Evolutionary conservation across 78 protist species (phyloP), one percentile per base, ranked within the genome.

Genomic region (Anaeramoeba flamelloides): DNA sequence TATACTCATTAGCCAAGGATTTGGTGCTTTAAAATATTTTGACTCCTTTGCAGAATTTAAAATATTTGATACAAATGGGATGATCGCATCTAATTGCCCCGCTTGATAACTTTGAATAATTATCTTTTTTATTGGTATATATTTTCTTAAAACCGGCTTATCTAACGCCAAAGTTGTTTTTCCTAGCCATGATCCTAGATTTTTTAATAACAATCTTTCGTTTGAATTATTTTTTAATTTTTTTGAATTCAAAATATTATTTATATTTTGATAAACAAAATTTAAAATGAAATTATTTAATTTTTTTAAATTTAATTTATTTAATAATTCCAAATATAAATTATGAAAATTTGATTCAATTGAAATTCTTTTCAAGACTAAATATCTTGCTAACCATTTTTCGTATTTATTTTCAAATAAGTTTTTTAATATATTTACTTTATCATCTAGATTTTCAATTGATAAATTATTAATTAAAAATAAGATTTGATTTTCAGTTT

Each of bases 151-250:
- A 39, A 97, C 76, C 12, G 99, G 98, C 75, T 78, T 89, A 91
- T 92, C 92, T 40, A 82, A 64, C 2, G 87, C 89, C 31, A 97
- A 80, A 30, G 99, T 97, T 74, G 86, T 38, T 78, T 74, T 12
- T 38, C 99, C 99, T 0, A 97, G 87, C 97, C 96, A 97, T 30
- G 86, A 37, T 76, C 98, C 99, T 2, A 97, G 86, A 75, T 92
- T 90, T 89, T 94, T 93, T 36, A 97, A 85, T 38, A 92, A 78
- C n/a, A 89, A 33, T 36, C 98, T 86, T 79, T 94, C 96, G n/a
- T n/a, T n/a, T n/a, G n/a, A n/a, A n/a, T n/a, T n/a, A n/a, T n/a
- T n/a, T n/a, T n/a, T n/a, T n/a, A n/a, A n/a, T n/a, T n/a, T n/a
- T n/a, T n/a, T n/a, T n/a, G n/a, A n/a, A n/a, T n/a, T n/a, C n/a